Conservation (phyloP, 148 eudicot genomes). For the Beta vulgaris region DNA sequence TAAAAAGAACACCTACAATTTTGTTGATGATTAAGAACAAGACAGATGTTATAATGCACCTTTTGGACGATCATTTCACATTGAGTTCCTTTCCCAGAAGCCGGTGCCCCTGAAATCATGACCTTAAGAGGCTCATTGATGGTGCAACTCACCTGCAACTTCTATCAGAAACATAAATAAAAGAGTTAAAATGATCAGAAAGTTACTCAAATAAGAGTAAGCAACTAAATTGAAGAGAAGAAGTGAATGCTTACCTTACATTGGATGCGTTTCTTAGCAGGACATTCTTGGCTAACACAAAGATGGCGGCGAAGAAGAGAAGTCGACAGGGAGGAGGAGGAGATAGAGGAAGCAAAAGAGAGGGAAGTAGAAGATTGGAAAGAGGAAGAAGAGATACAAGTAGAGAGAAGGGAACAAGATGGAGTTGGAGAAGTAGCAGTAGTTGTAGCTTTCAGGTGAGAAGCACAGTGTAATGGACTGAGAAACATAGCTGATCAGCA, state of each 20-base stretch:
- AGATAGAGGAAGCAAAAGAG: slow-evolving; percentile 26
- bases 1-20: background rate
- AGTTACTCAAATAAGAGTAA: background rate
- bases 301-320: slow-evolving; percentile 22
- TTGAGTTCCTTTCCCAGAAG: slow-evolving; percentile 98
- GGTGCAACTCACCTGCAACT: slow-evolving; percentile 44
- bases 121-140: slow-evolving; percentile 77
- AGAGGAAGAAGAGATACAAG: background rate
- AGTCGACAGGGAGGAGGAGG: slow-evolving; percentile 30
- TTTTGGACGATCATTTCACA: slow-evolving; percentile 79
- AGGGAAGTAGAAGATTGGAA: slow-evolving; percentile 14
- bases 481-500: slow-evolving; percentile 26
- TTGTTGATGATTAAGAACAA: background rate
- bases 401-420: background rate
- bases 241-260: slow-evolving; percentile 33
- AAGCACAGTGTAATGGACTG: slow-evolving; percentile 29
- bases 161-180: slow-evolving; percentile 18
- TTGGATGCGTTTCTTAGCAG: slow-evolving; percentile 22
- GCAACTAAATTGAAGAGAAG: background rate
- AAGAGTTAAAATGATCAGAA: background rate
- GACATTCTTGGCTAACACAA: slow-evolving; percentile 3
- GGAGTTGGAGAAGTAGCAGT: slow-evolving; percentile 16
- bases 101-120: slow-evolving; percentile 97
- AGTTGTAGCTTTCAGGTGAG: slow-evolving; percentile 19
- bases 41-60: slow-evolving; percentile 33